Conservation (phyloP, 2,329 filamentous ascomycete genomes). For the Aspergillus udagawae region DNA sequence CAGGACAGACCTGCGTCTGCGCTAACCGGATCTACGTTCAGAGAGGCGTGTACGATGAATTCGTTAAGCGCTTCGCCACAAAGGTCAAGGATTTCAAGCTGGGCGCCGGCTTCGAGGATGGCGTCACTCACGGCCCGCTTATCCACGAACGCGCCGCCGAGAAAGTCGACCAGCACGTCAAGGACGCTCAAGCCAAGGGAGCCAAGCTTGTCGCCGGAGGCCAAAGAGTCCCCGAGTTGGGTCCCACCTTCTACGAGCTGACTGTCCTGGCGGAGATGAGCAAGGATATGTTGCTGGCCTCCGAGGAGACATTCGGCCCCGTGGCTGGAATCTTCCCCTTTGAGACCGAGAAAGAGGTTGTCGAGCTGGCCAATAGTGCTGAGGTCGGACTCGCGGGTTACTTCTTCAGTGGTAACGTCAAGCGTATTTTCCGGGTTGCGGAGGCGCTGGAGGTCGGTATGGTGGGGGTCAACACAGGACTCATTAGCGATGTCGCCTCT, state of each 20-base stretch:
- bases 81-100: conserved; percentile 49
- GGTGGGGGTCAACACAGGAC: conserved; percentile 67
- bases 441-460: conserved; percentile 53
- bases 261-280: conserved; percentile 88
- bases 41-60: conserved; percentile 49
- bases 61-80: conserved; percentile 53
- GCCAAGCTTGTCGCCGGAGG: conserved; percentile 73
- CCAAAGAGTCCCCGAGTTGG: conserved; percentile 67
- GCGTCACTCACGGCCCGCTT: conserved; percentile 47
- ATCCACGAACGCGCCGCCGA: conserved; percentile 75
- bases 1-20: conserved; percentile 92
- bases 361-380: conserved; percentile 73
- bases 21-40: conserved; percentile 58
- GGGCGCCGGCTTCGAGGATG: conserved; percentile 44
- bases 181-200: conserved; percentile 74
- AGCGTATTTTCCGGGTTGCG: conserved; percentile 57
- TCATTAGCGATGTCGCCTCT: conserved; percentile 52
- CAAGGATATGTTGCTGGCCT: conserved; percentile 74
- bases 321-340: conserved; percentile 89
- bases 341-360: conserved; percentile 81
- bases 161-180: conserved; percentile 77
- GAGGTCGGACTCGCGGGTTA: conserved; percentile 91
- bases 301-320: conserved; percentile 93
- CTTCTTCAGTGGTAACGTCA: conserved; percentile 70
- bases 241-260: conserved; percentile 81